Conservation (phyloP, 441 rosid species). For the Gossypium trilobum region DNA sequence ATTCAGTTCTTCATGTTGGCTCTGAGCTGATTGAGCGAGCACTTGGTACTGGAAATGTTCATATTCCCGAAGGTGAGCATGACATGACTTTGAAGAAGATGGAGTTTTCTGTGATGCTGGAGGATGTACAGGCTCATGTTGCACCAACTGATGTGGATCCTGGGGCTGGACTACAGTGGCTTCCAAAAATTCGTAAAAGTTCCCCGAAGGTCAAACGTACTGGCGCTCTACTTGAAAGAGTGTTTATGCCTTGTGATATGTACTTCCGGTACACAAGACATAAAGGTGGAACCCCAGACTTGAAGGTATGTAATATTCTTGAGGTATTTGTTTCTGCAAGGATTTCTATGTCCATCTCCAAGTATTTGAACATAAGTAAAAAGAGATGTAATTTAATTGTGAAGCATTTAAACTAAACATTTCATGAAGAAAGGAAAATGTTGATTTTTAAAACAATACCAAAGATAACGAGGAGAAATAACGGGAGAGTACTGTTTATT, state of each 20-base stretch:
- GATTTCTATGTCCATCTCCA: constrained; percentile 8
- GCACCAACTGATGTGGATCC: constrained; percentile 99
- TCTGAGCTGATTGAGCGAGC: constrained; percentile 74
- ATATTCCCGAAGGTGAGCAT: constrained; percentile 60
- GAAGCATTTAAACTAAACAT: background rate
- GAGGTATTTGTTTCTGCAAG: constrained; percentile 9
- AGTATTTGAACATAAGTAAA: background rate
- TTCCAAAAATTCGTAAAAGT: constrained; percentile 71
- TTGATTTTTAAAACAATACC: background rate
- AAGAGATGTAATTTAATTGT: background rate
- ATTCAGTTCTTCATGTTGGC: constrained; percentile 77
- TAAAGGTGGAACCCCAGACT: constrained; percentile 91
- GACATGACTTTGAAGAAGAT: constrained; percentile 86
- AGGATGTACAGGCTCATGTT: constrained; percentile 97
- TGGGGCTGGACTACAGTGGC: constrained; percentile 99
- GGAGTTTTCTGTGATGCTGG: constrained; percentile 94
- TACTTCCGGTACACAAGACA: constrained; percentile 84
- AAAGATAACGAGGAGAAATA: background rate
- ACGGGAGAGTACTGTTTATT: background rate
- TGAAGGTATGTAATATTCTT: constrained; percentile 52
- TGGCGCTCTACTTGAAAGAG: constrained; percentile 93
- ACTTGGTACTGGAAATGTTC: constrained; percentile 43
- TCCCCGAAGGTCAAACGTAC: constrained; percentile 94
- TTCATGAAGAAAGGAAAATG: constrained; percentile 1
- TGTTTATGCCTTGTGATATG: constrained; percentile 97